Evolutionary conservation across 208 protist species (phyloP).

Genomic region (Trypanosoma theileri): DNA sequence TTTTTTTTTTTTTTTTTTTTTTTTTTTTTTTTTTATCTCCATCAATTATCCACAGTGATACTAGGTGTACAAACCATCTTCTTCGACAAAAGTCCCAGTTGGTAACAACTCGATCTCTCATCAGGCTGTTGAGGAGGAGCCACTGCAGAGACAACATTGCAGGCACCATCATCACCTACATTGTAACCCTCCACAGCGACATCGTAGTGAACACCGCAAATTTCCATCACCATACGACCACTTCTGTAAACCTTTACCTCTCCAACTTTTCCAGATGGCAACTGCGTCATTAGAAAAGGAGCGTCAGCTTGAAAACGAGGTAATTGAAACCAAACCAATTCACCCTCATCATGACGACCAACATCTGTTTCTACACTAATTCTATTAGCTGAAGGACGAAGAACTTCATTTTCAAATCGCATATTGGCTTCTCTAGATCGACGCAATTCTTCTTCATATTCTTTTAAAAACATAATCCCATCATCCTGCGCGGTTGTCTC

Average conservation of each 20-base stretch:
- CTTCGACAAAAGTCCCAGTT: constrained; percentile 62
- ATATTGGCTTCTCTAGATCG: constrained; percentile 46
- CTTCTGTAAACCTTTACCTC: constrained; percentile 78
- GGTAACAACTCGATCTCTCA: constrained; percentile 57
- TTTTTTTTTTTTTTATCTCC: constrained; percentile 1
- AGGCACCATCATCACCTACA: constrained; percentile 33
- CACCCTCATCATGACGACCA: constrained; percentile 20
- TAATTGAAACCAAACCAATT: constrained; percentile 79
- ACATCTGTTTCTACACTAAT: constrained; percentile 18
- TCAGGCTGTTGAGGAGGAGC: constrained; percentile 40
- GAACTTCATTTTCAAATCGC: constrained; percentile 59
- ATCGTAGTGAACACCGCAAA: constrained; percentile 78
- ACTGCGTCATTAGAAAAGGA: constrained; percentile 47
- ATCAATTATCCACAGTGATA: constrained; percentile 26
- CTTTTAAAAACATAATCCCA: constrained; percentile 69
- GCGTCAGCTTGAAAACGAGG: constrained; percentile 60
- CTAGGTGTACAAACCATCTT: constrained; percentile 82
- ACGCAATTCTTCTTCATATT: constrained; percentile 47
- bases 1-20: background rate
- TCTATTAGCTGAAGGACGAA: constrained; percentile 26
- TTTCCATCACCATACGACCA: constrained; percentile 79
- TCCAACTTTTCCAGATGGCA: constrained; percentile 74
- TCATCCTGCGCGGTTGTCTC: constrained; percentile 18
- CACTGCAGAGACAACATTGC: constrained; percentile 49
- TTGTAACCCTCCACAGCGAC: constrained; percentile 54